These are phyloP conservation scores for Moelleriella libera DNA, from an alignment of 2,329 filamentous ascomycete species.

Conservation along the genomic window DNA sequence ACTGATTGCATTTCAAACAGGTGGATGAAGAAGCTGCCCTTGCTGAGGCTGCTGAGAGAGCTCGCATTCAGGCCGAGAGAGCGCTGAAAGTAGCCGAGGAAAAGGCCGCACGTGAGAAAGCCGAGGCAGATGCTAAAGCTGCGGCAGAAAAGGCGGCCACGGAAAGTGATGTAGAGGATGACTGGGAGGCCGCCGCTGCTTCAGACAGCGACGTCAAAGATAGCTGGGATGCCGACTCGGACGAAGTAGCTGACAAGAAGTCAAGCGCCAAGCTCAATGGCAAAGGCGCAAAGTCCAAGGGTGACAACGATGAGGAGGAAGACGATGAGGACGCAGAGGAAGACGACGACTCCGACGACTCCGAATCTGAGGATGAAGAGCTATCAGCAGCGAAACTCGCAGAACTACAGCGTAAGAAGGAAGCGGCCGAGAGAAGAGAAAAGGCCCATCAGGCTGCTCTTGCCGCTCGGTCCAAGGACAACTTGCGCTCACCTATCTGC, in stretches of 20 bases:
- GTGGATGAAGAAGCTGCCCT: slow-evolving; percentile 66
- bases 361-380: slow-evolving; percentile 59
- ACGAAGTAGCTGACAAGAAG: slow-evolving; percentile 46
- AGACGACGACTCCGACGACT: slow-evolving; percentile 22
- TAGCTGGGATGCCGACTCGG: slow-evolving; percentile 82
- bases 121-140: slow-evolving; percentile 39
- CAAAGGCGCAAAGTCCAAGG: slow-evolving; percentile 4
- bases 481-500: slow-evolving; percentile 94
- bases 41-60: slow-evolving; percentile 65
- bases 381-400: slow-evolving; percentile 59
- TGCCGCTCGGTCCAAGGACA: slow-evolving; percentile 81
- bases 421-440: slow-evolving; percentile 76
- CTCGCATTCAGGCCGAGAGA: slow-evolving; percentile 52
- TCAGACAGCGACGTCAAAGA: slow-evolving; percentile 70
- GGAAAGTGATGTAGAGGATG: slow-evolving; percentile 55
- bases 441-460: slow-evolving; percentile 85
- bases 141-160: slow-evolving; percentile 39
- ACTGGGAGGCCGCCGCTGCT: slow-evolving; percentile 78
- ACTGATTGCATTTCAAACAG: slow-evolving; percentile 18
- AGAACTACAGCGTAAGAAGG: slow-evolving; percentile 67
- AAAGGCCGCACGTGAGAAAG: slow-evolving; percentile 42
- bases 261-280: slow-evolving; percentile 9
- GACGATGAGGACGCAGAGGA: slow-evolving; percentile 14
- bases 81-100: slow-evolving; percentile 47
- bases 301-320: slow-evolving; percentile 32